These are phyloP conservation scores for Rhodotorula diobovata DNA, from an alignment of 768 basidiomycete genomes.

Conservation along the genomic window DNA sequence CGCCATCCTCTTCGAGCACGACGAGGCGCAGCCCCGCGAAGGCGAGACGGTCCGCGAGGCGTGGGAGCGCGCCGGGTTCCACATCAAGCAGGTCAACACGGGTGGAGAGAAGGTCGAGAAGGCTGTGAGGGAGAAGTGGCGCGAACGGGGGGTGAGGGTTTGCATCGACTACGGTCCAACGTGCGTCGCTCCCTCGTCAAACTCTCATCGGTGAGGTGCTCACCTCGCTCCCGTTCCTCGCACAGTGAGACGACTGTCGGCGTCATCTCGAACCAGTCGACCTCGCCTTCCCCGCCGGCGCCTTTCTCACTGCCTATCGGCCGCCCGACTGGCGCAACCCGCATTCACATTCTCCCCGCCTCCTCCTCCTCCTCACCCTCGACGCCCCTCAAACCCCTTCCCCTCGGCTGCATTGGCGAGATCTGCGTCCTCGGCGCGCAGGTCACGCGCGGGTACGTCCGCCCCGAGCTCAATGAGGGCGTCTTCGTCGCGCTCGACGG, in stretches of 20 bases:
- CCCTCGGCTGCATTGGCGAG: slow-evolving; percentile 36
- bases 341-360: slow-evolving; percentile 23
- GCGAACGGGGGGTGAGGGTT: slow-evolving; percentile 32
- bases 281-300: slow-evolving; percentile 1
- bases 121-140: slow-evolving; percentile 31
- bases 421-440: slow-evolving; percentile 36
- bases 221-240: neutral
- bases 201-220: no score
- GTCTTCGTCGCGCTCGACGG: slow-evolving; percentile 17
- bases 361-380: neutral
- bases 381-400: neutral
- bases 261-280: slow-evolving; percentile 34
- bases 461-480: slow-evolving; percentile 27
- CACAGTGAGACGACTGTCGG: slow-evolving; percentile 38
- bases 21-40: slow-evolving; percentile 22
- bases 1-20: slow-evolving; percentile 32
- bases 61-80: slow-evolving; percentile 29
- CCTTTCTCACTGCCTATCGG: slow-evolving; percentile 31
- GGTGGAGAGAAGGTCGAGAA: slow-evolving; percentile 38
- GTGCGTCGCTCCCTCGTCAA: slow-evolving; percentile 6
- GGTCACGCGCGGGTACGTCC: slow-evolving; percentile 34
- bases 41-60: slow-evolving; percentile 19
- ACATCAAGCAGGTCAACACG: slow-evolving; percentile 35
- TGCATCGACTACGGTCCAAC: slow-evolving; percentile 39
- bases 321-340: slow-evolving; percentile 25